Conservation (phyloP, 805 yeast species). For the Yamadazyma tumulicola region DNA sequence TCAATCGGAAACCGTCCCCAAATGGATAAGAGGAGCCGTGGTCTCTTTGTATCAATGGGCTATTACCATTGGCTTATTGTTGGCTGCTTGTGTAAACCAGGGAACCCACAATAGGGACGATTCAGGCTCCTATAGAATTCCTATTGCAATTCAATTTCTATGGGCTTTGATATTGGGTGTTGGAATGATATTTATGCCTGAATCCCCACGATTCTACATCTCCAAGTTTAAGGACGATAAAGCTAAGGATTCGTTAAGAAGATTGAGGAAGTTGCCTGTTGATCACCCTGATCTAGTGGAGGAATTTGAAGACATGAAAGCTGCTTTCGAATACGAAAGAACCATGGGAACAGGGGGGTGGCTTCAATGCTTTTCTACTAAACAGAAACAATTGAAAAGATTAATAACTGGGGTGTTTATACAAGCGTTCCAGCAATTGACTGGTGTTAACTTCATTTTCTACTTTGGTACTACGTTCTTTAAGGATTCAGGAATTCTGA, state of each 20-base stretch:
- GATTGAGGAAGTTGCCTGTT: slow-evolving; percentile 48
- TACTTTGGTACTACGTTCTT: slow-evolving; percentile 88
- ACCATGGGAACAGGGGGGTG: slow-evolving; percentile 51
- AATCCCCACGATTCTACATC: slow-evolving; percentile 38
- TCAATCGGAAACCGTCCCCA: slow-evolving; percentile 40
- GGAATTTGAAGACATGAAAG: slow-evolving; percentile 73
- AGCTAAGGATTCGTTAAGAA: slow-evolving; percentile 30
- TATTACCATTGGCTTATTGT: slow-evolving; percentile 37
- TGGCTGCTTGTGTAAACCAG: slow-evolving; percentile 37
- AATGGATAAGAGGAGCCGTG: slow-evolving; percentile 43
- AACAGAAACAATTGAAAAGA: slow-evolving; percentile 50
- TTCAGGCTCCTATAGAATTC: slow-evolving; percentile 41
- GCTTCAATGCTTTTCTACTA: slow-evolving; percentile 55
- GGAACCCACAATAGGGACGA: slow-evolving; percentile 32
- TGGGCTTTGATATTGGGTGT: slow-evolving; percentile 35
- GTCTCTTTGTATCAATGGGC: slow-evolving; percentile 41
- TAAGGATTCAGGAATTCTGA: slow-evolving; percentile 55
- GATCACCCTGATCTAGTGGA: slow-evolving; percentile 67
- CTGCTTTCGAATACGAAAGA: slow-evolving; percentile 66
- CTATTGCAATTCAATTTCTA: slow-evolving; percentile 37
- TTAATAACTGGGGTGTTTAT: slow-evolving; percentile 57
- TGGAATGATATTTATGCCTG: slow-evolving; percentile 36
- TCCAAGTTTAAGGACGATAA: slow-evolving; percentile 23
- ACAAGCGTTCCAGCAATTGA: slow-evolving; percentile 84
- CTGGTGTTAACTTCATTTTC: slow-evolving; percentile 88